A percentile compares a stretch with the other conserved stretches of the same genome.
Evolutionary conservation across 2,329 filamentous ascomycete species (phyloP).

Genomic region (Nemania sp.): DNA sequence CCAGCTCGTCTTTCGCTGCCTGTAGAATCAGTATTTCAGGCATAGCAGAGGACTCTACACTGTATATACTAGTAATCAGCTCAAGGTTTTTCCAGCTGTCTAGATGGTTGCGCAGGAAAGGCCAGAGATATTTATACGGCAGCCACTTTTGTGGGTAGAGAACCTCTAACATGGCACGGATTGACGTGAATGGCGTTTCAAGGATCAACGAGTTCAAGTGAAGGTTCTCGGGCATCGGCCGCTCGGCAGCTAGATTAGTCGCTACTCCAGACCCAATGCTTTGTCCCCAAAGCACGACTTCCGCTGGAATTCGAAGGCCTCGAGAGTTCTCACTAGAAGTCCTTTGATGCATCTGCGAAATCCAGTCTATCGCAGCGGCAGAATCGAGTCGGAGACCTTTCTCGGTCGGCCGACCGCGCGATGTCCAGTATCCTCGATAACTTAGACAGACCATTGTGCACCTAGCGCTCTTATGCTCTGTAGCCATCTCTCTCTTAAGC

Average conservation of each 20-base stretch:
- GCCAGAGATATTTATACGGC: slow-evolving; percentile 80
- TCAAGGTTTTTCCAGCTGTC: slow-evolving; percentile 66
- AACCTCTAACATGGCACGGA: slow-evolving; percentile 75
- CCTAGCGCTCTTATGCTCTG: slow-evolving; percentile 47
- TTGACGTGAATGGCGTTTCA: slow-evolving; percentile 80
- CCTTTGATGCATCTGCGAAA: slow-evolving; percentile 58
- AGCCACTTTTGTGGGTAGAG: slow-evolving; percentile 85
- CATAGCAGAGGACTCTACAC: slow-evolving; percentile 29
- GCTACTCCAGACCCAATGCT: slow-evolving; percentile 81
- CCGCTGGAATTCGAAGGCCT: slow-evolving; percentile 36
- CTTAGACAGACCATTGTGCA: slow-evolving; percentile 68
- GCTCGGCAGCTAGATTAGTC: slow-evolving; percentile 66
- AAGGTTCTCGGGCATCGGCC: slow-evolving; percentile 55
- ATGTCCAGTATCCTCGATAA: slow-evolving; percentile 84
- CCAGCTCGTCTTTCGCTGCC: slow-evolving; percentile 69
- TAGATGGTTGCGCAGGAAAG: slow-evolving; percentile 75
- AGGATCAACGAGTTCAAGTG: slow-evolving; percentile 68
- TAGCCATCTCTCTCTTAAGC: slow-evolving; percentile 55
- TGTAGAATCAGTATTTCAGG: slow-evolving; percentile 64
- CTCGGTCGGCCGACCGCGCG: slow-evolving; percentile 77
- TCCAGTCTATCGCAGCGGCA: slow-evolving; percentile 72
- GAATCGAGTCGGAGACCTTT: slow-evolving; percentile 77
- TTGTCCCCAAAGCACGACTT: slow-evolving; percentile 78
- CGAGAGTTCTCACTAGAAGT: slow-evolving; percentile 22
- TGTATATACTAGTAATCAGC: slow-evolving; percentile 54